Evolutionary conservation across 352 stramenopile species (phyloP), one percentile per base, ranked within the genome.

Genomic region (Pythium brachiatum): DNA sequence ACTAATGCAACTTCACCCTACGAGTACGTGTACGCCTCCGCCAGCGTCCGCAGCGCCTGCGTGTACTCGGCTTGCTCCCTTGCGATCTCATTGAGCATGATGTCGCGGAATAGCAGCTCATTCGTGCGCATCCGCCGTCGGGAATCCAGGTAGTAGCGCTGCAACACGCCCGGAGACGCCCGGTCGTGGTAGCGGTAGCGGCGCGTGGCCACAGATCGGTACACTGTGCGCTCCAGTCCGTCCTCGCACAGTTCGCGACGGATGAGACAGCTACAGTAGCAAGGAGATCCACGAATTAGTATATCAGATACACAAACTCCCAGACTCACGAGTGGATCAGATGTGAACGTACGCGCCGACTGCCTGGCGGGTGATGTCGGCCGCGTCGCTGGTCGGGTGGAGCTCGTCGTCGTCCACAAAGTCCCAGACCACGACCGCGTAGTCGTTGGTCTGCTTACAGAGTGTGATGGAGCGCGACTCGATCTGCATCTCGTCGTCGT

Each of bases 331-430:
- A n/a, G n/a, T n/a, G n/a, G n/a, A 29, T 52, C 2, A 20, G 7
- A 23, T 6, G 7, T 39, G 12, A 13, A 44, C 50, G 15, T 41
- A 60, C 53, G 60, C 60, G 51, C 60, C 60, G 32, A 48, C 36
- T 44, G 46, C 29, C 32, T 67, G 31, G 21, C 60, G 69, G 21
- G 68, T 70, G 44, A 73, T 68, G 21, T 65, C 64, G 29, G 56
- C 68, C n/a, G 48, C 46, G 2, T 27, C 8, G 23, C 57, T 43
- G 23, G 68, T 31, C 21, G 64, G 65, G 36, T 70, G 66, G 20
- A 73, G 43, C 21, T 73, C 69, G 41, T 75, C 69, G 21, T 60
- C 55, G 38, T 74, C 69, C 1, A 78, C 56, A 51, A 60, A 72
- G 50, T 75, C 69, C 69, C 62, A 79, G 3, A 74, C 15, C 39